A percentile compares a stretch with the other conserved stretches of the same genome.
phyloP scores from a whole-genome alignment of 2,329 filamentous ascomycete genomes.

The Colletotrichum camelliae region DNA sequence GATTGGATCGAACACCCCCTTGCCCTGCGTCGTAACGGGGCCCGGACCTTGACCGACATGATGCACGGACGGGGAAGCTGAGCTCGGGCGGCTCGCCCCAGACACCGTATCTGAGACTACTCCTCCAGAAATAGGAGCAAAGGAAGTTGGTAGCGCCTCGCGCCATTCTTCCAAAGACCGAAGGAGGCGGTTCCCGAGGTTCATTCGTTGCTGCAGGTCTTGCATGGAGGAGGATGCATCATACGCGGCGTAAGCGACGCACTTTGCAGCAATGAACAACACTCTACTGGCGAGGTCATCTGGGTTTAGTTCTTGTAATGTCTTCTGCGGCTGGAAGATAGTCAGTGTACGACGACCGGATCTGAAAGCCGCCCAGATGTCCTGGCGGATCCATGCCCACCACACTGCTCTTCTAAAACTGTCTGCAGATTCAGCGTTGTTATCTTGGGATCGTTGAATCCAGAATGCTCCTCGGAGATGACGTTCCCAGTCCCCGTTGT shows the following conservation, averaged over 20 bases:
- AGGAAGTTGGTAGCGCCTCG: background rate
- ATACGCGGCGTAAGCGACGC: slow-evolving; percentile 60
- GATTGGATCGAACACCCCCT: slow-evolving; percentile 43
- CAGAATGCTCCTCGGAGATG: slow-evolving; percentile 69
- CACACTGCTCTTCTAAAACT: slow-evolving; percentile 62
- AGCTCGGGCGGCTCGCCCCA: background rate
- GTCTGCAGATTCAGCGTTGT: slow-evolving; percentile 57
- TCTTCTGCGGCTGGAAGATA: slow-evolving; percentile 59
- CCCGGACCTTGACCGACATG: background rate
- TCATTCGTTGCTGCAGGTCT: slow-evolving; percentile 26
- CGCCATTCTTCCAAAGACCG: slow-evolving; percentile 1
- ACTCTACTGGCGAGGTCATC: slow-evolving; percentile 58
- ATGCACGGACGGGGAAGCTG: background rate
- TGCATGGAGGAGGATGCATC: slow-evolving; percentile 25
- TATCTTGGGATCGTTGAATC: slow-evolving; percentile 66
- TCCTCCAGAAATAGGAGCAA: slow-evolving; percentile 37
- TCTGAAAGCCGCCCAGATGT: slow-evolving; percentile 67
- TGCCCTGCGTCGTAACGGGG: slow-evolving; percentile 33
- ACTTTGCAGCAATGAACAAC: slow-evolving; percentile 57
- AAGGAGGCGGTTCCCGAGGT: slow-evolving; percentile 33
- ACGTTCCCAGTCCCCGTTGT: slow-evolving; percentile 54
- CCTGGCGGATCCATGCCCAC: slow-evolving; percentile 70
- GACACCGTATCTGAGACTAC: slow-evolving; percentile 21
- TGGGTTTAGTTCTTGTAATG: slow-evolving; percentile 48
- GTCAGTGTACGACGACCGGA: slow-evolving; percentile 59